Percentiles rank a stretch among this genome's conserved stretches.
phyloP scores from a whole-genome alignment of 2,329 filamentous ascomycete species.

The Diaporthe citriasiana region DNA sequence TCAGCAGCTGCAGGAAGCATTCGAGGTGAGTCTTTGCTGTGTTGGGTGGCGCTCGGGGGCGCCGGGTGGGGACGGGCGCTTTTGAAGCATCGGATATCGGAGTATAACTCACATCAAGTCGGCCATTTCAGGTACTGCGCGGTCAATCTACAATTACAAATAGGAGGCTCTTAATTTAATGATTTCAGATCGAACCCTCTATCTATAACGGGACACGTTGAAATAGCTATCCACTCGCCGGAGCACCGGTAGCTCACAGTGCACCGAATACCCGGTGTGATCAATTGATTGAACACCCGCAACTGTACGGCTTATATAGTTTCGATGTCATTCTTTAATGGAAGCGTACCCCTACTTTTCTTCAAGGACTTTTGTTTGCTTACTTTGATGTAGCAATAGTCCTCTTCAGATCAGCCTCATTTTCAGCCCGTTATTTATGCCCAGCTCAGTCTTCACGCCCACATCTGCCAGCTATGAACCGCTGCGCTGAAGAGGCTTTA shows the following conservation, averaged over 20 bases:
- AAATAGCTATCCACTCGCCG: neutral
- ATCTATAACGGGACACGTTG: neutral
- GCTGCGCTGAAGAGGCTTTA: neutral
- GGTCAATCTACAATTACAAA: neutral
- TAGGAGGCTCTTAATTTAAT: neutral
- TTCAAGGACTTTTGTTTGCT: neutral
- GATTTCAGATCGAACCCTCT: neutral
- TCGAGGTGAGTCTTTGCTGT: neutral
- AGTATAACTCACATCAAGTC: neutral
- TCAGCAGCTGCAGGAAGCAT: neutral
- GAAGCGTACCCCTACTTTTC: neutral
- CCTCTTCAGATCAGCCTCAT: too few relatives aligned
- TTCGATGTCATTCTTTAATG: neutral
- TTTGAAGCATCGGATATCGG: neutral
- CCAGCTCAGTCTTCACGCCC: neutral
- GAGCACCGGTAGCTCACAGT: neutral
- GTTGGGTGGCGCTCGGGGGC: neutral
- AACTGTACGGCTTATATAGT: neutral
- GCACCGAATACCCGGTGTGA: neutral
- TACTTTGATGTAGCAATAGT: neutral
- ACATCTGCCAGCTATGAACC: neutral
- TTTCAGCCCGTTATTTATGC: neutral
- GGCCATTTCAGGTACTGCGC: neutral
- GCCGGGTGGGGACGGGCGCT: neutral
- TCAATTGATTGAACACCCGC: neutral